Percentiles rank a stretch among this genome's conserved stretches.
These are phyloP conservation scores for Puccinia triticina DNA, from an alignment of 1,284 basidiomycete genomes.

Conservation along the genomic window DNA sequence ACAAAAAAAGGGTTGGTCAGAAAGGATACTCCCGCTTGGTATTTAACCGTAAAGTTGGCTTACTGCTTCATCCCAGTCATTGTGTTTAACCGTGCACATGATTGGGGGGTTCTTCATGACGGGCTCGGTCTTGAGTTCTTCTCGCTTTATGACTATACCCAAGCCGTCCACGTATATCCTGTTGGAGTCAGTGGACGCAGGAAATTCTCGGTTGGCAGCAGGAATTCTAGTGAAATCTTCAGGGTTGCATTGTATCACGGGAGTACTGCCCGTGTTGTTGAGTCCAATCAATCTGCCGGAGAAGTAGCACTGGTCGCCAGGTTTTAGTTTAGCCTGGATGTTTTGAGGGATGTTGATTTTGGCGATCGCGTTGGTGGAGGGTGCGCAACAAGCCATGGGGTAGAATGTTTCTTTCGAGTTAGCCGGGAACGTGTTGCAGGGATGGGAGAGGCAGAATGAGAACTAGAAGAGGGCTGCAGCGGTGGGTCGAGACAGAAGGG, in stretches of 20 bases:
- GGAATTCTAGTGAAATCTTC: not conserved
- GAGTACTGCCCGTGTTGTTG: not conserved
- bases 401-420: not conserved
- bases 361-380: not conserved
- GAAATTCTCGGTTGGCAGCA: not conserved
- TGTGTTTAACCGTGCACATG: slow-evolving; percentile 2
- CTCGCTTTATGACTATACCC: slow-evolving; percentile 13
- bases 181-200: not conserved
- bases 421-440: no score
- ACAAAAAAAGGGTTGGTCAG: not conserved
- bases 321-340: not conserved
- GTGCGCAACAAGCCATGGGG: not conserved
- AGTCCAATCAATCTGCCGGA: slow-evolving; percentile 1
- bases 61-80: slow-evolving; percentile 13
- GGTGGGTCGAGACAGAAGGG: no score
- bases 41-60: not conserved
- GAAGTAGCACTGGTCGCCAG: not conserved
- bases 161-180: not conserved
- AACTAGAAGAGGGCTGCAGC: no score
- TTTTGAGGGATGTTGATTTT: not conserved
- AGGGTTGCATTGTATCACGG: not conserved
- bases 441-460: no score
- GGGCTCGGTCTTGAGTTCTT: slow-evolving; percentile 10
- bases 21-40: not conserved
- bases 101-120: not conserved